Conservation (phyloP, 2,329 filamentous ascomycete genomes). For the Amauroascus verrucosus region DNA sequence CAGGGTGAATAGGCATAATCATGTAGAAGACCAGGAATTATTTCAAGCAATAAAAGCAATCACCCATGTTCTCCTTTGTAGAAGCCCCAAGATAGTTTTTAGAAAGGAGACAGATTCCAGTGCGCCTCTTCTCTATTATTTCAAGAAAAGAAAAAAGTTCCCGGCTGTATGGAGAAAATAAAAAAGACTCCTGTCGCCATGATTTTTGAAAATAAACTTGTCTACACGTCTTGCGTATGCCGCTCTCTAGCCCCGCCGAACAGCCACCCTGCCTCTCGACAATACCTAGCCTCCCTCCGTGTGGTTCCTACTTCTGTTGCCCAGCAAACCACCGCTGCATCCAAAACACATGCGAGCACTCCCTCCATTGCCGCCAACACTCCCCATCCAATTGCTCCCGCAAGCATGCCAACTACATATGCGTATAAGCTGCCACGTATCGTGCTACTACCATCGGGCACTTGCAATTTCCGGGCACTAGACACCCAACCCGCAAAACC, state of each 20-base stretch:
- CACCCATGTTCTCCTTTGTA: no score
- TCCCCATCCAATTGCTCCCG: slow-evolving; percentile 89
- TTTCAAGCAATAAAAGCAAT: no score
- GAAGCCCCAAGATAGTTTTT: no score
- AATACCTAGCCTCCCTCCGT: slow-evolving; percentile 59
- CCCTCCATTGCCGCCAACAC: slow-evolving; percentile 85
- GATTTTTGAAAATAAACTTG: not conserved
- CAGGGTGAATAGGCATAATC: no score
- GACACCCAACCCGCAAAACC: slow-evolving; percentile 96
- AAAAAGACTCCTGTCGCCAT: slow-evolving; percentile 6
- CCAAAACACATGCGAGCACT: slow-evolving; percentile 74
- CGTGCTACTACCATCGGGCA: slow-evolving; percentile 41
- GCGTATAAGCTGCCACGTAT: slow-evolving; percentile 78
- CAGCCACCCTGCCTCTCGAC: slow-evolving; percentile 78
- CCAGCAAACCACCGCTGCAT: slow-evolving; percentile 87
- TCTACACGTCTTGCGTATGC: slow-evolving; percentile 3
- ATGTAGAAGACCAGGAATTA: no score
- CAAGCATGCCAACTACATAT: slow-evolving; percentile 85
- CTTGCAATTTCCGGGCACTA: slow-evolving; percentile 66
- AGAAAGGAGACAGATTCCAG: not conserved
- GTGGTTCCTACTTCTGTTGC: slow-evolving; percentile 71
- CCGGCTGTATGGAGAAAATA: not conserved
- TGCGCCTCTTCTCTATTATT: not conserved
- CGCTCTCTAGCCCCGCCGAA: slow-evolving; percentile 53
- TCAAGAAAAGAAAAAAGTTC: not conserved